These are phyloP conservation scores for Chaetomiaceae sp. DNA, from an alignment of 2,329 filamentous ascomycete genomes.

Conservation along the genomic window DNA sequence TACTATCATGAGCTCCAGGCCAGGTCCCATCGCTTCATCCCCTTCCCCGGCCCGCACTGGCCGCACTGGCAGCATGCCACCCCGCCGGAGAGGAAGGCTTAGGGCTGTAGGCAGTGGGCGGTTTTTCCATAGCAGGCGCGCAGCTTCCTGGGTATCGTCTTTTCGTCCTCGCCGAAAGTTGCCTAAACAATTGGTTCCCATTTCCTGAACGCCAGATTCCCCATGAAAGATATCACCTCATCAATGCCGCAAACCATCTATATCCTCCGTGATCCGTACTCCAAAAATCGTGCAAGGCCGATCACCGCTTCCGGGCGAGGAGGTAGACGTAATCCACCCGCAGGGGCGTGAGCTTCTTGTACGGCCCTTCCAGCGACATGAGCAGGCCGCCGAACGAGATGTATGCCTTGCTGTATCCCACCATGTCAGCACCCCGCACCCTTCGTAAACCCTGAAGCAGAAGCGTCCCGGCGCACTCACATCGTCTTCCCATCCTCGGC, in stretches of 20 bases:
- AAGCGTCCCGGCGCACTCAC: slow-evolving; percentile 55
- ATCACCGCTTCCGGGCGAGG: slow-evolving; percentile 71
- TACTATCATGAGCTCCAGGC: slow-evolving; percentile 71
- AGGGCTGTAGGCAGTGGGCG: neutral
- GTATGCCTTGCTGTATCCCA: slow-evolving; percentile 71
- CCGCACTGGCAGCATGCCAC: slow-evolving; percentile 43
- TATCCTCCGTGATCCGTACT: neutral
- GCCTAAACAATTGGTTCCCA: slow-evolving; percentile 9
- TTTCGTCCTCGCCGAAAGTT: slow-evolving; percentile 7
- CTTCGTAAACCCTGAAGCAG: no score
- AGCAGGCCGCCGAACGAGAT: slow-evolving; percentile 90
- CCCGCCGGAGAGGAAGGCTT: slow-evolving; percentile 16
- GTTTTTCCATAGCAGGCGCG: slow-evolving; percentile 3
- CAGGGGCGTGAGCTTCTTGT: slow-evolving; percentile 89
- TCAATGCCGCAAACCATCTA: slow-evolving; percentile 3
- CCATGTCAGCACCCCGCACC: neutral
- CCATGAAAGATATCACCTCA: slow-evolving; percentile 1
- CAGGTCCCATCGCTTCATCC: slow-evolving; percentile 71
- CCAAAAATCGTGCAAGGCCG: neutral
- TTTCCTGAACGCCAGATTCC: slow-evolving; percentile 23
- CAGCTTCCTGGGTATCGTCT: slow-evolving; percentile 21
- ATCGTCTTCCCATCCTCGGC: slow-evolving; percentile 74
- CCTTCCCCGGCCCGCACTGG: slow-evolving; percentile 69
- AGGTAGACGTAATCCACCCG: slow-evolving; percentile 93
- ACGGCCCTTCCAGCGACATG: slow-evolving; percentile 86